Base-by-base conservation (phyloP, 441 rosid genomes). In the Erodium moschatum region DNA sequence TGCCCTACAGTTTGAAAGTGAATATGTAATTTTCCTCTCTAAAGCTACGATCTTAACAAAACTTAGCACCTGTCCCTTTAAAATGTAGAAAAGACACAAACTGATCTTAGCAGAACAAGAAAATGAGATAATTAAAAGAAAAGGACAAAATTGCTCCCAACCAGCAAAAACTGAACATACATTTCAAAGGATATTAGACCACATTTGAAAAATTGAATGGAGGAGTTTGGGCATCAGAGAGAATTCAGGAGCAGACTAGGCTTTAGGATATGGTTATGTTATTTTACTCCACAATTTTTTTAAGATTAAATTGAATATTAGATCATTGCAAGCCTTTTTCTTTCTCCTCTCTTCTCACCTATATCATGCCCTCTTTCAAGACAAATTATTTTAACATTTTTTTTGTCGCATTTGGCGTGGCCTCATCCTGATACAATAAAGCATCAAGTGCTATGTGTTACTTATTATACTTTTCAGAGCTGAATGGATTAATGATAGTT, bases 1-100 rank as follows among this genome's bases (percentile, higher is more conserved):
- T 93, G 95, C 46, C 98, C 98, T 93, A 91, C 78, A 52, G 21
- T 52, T 52, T 5, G 20, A 52, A 52, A 15, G 21, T 5, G 4
- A 15, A 6, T 52, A 16, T 52, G 60, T 52, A 15, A 52, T 7
- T 52, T 15, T n/a, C 16, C 21, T 5, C 16, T 7, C 60, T 8
- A 15, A 52, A 15, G 10, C 12, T 11, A 0, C 20, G 3, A 52
- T 6, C 20, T 3, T n/a, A 52, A 52, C 8, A 52, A 50, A 52
- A 15, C 20, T 50, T 50, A n/a, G 19, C 58, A n/a, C 12, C 58
- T 3, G 58, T 3, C 58, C 54, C 19, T n/a, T 50, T 50, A 5
- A 15, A 50, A 50, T 50, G 58, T 15, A 4, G 2, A 52, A 3
- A 52, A 52, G 60, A 52, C 21, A 52, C 9, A n/a, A 44, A 44